Percentiles rank a stretch among this genome's conserved stretches.
Conservation (phyloP, 2,329 filamentous ascomycete genomes). For the Cytospora piceae region DNA sequence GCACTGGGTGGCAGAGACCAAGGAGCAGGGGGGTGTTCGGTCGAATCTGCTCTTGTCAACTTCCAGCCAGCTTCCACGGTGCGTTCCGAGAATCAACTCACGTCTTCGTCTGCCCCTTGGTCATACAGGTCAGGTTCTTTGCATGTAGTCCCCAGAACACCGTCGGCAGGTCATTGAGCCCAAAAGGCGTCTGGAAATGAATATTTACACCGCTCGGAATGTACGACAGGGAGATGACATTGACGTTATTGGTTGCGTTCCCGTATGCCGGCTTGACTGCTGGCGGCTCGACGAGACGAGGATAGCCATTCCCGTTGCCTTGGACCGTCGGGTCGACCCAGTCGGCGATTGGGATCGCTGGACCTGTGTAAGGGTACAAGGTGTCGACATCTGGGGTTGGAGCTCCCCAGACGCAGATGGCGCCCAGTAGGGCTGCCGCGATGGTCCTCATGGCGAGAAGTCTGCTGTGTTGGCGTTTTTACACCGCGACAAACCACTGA, state of each 20-base stretch:
- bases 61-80: background rate
- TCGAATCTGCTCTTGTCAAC: conserved; percentile 44
- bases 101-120: conserved; percentile 46
- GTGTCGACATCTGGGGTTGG: conserved; percentile 42
- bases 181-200: conserved; percentile 58
- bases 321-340: conserved; percentile 55
- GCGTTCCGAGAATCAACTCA: conserved; percentile 34
- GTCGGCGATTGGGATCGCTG: conserved; percentile 52
- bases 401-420: conserved; percentile 7
- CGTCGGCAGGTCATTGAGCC: conserved; percentile 48
- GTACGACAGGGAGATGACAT: conserved; percentile 54
- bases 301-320: conserved; percentile 56
- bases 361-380: conserved; percentile 52
- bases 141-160: conserved; percentile 48
- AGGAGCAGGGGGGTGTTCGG: conserved; percentile 54
- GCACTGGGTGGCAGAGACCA: conserved; percentile 51
- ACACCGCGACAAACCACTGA: background rate
- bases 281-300: conserved; percentile 53
- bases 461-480: background rate
- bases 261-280: conserved; percentile 49
- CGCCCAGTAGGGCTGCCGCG: conserved; percentile 13
- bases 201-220: conserved; percentile 54
- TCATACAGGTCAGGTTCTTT: conserved; percentile 40
- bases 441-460: conserved; percentile 10
- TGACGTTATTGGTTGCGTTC: conserved; percentile 55